Percentiles rank a stretch among this genome's conserved stretches.
phyloP scores from a whole-genome alignment of 2,329 filamentous ascomycete genomes.

The Colletotrichum sojae region DNA sequence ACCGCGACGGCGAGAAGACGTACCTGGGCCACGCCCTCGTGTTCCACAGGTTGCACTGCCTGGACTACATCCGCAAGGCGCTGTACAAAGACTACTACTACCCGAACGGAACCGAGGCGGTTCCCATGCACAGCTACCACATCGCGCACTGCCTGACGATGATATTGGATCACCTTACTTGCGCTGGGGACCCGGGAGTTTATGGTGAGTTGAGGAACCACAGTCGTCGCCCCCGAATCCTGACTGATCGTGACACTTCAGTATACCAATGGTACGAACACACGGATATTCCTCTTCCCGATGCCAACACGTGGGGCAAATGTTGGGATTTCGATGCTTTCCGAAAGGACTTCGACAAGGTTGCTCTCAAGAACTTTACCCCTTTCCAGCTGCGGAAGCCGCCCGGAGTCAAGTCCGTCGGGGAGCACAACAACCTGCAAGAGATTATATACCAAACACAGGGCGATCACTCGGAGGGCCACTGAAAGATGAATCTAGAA shows the following conservation, averaged over 20 bases:
- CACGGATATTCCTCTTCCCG: slow-evolving; percentile 21
- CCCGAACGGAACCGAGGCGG: slow-evolving; percentile 19
- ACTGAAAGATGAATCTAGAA: too few relatives aligned
- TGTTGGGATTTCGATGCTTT: slow-evolving; percentile 25
- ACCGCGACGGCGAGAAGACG: slow-evolving; percentile 14
- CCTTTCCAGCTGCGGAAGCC: slow-evolving; percentile 19
- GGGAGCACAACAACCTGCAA: slow-evolving; percentile 28
- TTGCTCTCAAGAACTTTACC: slow-evolving; percentile 20
- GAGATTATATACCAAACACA: slow-evolving; percentile 22
- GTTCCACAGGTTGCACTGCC: slow-evolving; percentile 26
- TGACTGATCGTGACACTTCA: not conserved
- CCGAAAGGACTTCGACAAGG: slow-evolving; percentile 15
- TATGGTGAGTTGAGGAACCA: slow-evolving; percentile 13
- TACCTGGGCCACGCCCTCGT: slow-evolving; percentile 22
- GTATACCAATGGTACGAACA: slow-evolving; percentile 30
- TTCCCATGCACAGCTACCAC: slow-evolving; percentile 25
- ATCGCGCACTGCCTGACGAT: slow-evolving; percentile 28
- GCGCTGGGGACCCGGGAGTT: slow-evolving; percentile 25
- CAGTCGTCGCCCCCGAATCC: not conserved
- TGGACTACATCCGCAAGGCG: slow-evolving; percentile 28
- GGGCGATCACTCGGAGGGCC: not conserved
- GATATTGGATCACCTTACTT: slow-evolving; percentile 23
- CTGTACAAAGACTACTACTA: slow-evolving; percentile 29
- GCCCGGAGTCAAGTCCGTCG: slow-evolving; percentile 10
- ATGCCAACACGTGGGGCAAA: slow-evolving; percentile 30